Evolutionary conservation across 495 filamentous ascomycete genomes (phyloP).

Genomic region (Chaetomium cochliodes): DNA sequence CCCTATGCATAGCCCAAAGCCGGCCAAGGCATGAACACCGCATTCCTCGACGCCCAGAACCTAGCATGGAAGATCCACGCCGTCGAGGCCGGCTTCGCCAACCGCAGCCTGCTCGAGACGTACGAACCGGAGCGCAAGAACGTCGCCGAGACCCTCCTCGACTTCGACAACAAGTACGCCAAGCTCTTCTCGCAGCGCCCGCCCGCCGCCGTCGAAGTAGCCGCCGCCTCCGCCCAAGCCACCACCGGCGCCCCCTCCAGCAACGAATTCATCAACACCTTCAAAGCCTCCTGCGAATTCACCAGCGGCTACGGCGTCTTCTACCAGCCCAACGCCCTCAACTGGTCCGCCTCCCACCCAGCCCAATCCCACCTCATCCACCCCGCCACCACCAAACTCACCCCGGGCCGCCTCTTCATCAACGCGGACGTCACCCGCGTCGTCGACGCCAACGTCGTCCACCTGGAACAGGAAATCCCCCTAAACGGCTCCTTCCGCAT

Average conservation of each 20-base stretch:
- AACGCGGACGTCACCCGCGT: slow-evolving; percentile 79
- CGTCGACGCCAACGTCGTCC: slow-evolving; percentile 79
- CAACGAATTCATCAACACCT: slow-evolving; percentile 71
- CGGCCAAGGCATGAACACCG: slow-evolving; percentile 84
- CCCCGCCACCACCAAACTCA: slow-evolving; percentile 58
- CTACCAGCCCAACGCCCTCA: slow-evolving; percentile 62
- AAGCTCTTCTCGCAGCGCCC: slow-evolving; percentile 64
- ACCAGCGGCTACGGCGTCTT: slow-evolving; percentile 69
- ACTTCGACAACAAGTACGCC: slow-evolving; percentile 72
- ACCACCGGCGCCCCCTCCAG: slow-evolving; percentile 32
- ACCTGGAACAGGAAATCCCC: slow-evolving; percentile 84
- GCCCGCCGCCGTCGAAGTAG: slow-evolving; percentile 51
- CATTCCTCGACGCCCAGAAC: slow-evolving; percentile 78
- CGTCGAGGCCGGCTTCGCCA: slow-evolving; percentile 62
- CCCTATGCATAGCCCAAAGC: slow-evolving; percentile 59
- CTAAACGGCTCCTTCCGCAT: slow-evolving; percentile 84
- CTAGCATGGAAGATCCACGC: slow-evolving; percentile 81
- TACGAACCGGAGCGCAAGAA: slow-evolving; percentile 69
- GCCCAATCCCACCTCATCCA: slow-evolving; percentile 68
- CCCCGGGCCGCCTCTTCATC: slow-evolving; percentile 67
- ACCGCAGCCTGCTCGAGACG: slow-evolving; percentile 60
- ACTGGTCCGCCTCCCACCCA: slow-evolving; percentile 64
- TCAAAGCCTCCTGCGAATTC: slow-evolving; percentile 69
- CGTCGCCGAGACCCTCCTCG: slow-evolving; percentile 67
- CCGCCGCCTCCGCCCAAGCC: slow-evolving; percentile 30